phyloP scores from a whole-genome alignment of 768 basidiomycete genomes.

The Wakefieldia striispora region DNA sequence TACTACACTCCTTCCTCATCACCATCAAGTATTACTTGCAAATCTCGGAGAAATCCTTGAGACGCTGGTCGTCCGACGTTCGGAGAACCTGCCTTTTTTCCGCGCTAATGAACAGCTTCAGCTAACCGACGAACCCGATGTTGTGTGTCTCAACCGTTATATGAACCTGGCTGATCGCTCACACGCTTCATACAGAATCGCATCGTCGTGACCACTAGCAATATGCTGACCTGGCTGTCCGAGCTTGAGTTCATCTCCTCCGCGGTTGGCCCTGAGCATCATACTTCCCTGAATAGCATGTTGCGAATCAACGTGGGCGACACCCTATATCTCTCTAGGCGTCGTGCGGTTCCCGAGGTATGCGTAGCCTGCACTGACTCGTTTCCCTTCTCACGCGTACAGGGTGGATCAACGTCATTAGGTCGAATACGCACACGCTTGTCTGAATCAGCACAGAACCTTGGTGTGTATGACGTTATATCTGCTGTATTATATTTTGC shows the following conservation, averaged over 20 bases:
- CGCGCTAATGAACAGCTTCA: constrained; percentile 23
- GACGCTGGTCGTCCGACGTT: constrained; percentile 32
- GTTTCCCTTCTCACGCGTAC: constrained; percentile 22
- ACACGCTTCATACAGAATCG: constrained; percentile 41
- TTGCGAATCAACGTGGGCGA: constrained; percentile 49
- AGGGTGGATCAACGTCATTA: constrained; percentile 87
- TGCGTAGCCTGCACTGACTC: constrained; percentile 14
- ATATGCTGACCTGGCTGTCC: constrained; percentile 46
- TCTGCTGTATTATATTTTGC: background rate
- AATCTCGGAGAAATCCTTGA: constrained; percentile 32
- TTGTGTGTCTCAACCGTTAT: constrained; percentile 21
- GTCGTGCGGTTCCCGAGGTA: constrained; percentile 54
- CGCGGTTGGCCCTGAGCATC: constrained; percentile 25
- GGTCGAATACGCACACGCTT: constrained; percentile 69
- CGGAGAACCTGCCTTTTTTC: constrained; percentile 25
- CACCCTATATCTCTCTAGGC: constrained; percentile 56
- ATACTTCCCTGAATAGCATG: constrained; percentile 36
- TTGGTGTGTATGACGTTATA: constrained; percentile 44
- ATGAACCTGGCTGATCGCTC: background rate
- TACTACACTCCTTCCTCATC: constrained; percentile 29
- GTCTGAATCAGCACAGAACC: constrained; percentile 60
- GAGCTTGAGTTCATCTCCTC: constrained; percentile 32
- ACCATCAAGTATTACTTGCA: constrained; percentile 21
- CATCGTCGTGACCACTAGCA: constrained; percentile 46
- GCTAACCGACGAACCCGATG: constrained; percentile 19